These are phyloP conservation scores for Marasmius oreades DNA, from an alignment of 1,284 basidiomycete genomes.

Conservation along the genomic window DNA sequence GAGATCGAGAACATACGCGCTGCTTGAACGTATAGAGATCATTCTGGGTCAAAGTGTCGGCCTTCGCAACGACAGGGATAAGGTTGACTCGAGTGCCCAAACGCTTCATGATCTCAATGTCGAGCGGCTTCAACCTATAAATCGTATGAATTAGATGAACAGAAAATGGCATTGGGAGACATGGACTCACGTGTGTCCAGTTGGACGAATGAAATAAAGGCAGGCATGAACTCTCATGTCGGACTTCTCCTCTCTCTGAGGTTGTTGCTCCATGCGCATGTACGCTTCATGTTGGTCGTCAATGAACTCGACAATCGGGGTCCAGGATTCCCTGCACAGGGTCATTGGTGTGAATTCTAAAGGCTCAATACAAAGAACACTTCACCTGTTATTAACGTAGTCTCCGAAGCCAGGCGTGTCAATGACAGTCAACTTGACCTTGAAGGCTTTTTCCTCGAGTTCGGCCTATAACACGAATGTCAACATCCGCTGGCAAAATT, in stretches of 20 bases:
- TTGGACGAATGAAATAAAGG: conserved; percentile 95
- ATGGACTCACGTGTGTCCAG: conserved; percentile 84
- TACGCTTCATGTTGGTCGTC: conserved; percentile 99
- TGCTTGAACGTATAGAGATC: conserved; percentile 94
- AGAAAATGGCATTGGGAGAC: conserved; percentile 7
- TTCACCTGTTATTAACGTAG: conserved; percentile 91
- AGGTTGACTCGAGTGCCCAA: conserved; percentile 95
- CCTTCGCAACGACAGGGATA: conserved; percentile 97
- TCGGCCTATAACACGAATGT: conserved; percentile 51
- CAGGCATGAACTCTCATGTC: conserved; percentile 97
- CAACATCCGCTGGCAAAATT: neutral
- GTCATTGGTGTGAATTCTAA: neutral
- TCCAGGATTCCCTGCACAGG: conserved; percentile 81
- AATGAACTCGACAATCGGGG: conserved; percentile 98
- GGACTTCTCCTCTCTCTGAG: conserved; percentile 87
- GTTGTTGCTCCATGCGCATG: conserved; percentile 99
- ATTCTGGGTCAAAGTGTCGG: conserved; percentile 93
- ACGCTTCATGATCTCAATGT: conserved; percentile 99
- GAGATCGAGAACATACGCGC: conserved; percentile 52
- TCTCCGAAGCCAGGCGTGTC: conserved; percentile 99
- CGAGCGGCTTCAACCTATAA: conserved; percentile 88
- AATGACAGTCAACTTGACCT: conserved; percentile 98
- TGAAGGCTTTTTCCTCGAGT: conserved; percentile 98
- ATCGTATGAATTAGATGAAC: neutral
- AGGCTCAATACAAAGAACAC: neutral